Percentiles rank a stretch among this genome's conserved stretches.
phyloP scores from a whole-genome alignment of 306 rosid genomes.

The Cicer pinnatifidum region DNA sequence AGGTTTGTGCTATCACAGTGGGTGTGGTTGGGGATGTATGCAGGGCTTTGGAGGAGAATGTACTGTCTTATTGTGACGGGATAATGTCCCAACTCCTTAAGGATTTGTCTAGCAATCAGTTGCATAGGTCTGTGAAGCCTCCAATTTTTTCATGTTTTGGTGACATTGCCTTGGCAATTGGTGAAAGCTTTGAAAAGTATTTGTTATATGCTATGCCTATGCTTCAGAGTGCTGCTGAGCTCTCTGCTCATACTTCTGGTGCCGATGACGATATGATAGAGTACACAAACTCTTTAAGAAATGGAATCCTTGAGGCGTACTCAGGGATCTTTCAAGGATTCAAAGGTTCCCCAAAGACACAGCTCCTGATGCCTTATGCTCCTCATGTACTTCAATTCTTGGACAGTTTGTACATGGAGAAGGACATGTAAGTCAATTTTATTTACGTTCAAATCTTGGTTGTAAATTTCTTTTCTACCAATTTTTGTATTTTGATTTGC shows the following conservation, averaged over 20 bases:
- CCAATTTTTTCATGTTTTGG: constrained; percentile 97
- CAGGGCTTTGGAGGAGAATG: constrained; percentile 87
- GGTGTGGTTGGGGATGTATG: constrained; percentile 94
- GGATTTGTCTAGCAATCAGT: constrained; percentile 87
- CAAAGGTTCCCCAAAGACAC: constrained; percentile 83
- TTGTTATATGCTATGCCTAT: constrained; percentile 92
- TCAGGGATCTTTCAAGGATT: constrained; percentile 96
- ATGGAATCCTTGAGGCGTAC: constrained; percentile 92
- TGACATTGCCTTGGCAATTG: constrained; percentile 92
- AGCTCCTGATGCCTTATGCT: constrained; percentile 86
- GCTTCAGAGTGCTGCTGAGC: constrained; percentile 98
- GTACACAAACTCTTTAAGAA: constrained; percentile 90
- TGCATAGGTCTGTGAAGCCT: constrained; percentile 95
- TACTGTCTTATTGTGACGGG: constrained; percentile 88
- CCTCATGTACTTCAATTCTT: constrained; percentile 84
- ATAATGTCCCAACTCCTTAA: constrained; percentile 93
- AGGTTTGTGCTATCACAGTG: constrained; percentile 92
- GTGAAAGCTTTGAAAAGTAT: constrained; percentile 92
- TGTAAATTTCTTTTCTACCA: background rate
- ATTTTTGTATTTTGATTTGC: constrained; percentile 29
- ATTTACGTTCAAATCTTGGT: background rate
- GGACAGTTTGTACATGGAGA: constrained; percentile 81
- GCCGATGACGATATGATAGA: constrained; percentile 89
- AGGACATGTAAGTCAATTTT: constrained; percentile 76
- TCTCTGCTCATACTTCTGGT: constrained; percentile 70